Evolutionary conservation across 805 yeast genomes (phyloP).

Genomic region (Yarrowia bubula): DNA sequence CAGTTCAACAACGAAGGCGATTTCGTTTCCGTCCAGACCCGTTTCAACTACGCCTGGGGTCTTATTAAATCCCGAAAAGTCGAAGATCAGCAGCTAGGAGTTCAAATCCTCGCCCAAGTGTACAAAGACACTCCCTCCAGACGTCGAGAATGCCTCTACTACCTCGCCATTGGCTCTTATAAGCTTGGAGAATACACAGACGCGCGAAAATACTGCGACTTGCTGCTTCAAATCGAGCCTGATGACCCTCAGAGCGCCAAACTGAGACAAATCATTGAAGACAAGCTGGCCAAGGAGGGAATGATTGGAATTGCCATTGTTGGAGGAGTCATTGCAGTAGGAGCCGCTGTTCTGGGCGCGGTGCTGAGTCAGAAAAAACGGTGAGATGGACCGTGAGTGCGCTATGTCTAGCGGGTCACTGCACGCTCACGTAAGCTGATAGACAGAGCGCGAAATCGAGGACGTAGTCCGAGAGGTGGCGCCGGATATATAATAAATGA

Average conservation of each 20-base stretch:
- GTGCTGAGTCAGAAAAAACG: conserved; percentile 35
- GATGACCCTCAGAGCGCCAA: conserved; percentile 73
- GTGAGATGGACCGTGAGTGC: conserved; percentile 17
- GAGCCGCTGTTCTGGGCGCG: conserved; percentile 56
- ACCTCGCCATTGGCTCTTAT: conserved; percentile 80
- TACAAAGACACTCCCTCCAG: conserved; percentile 77
- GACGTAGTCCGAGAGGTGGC: too few species aligned
- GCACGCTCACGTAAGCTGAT: too few species aligned
- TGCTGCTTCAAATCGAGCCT: conserved; percentile 76
- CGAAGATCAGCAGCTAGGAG: conserved; percentile 73
- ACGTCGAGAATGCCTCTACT: conserved; percentile 86
- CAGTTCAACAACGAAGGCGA: conserved; percentile 83
- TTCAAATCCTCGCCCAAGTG: conserved; percentile 56
- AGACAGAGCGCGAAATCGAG: too few species aligned
- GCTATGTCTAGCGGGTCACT: neutral
- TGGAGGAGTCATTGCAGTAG: conserved; percentile 81
- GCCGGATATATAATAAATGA: too few species aligned
- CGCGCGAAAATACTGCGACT: conserved; percentile 81
- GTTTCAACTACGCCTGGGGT: conserved; percentile 97
- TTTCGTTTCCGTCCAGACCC: conserved; percentile 73
- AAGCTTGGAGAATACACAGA: conserved; percentile 84
- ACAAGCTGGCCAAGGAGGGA: conserved; percentile 81
- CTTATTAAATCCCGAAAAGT: conserved; percentile 66
- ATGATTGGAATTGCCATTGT: conserved; percentile 83
- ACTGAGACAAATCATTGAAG: conserved; percentile 74